These are phyloP conservation scores for Prunus kanzakura DNA, from an alignment of 306 rosid species.

Conservation along the genomic window DNA sequence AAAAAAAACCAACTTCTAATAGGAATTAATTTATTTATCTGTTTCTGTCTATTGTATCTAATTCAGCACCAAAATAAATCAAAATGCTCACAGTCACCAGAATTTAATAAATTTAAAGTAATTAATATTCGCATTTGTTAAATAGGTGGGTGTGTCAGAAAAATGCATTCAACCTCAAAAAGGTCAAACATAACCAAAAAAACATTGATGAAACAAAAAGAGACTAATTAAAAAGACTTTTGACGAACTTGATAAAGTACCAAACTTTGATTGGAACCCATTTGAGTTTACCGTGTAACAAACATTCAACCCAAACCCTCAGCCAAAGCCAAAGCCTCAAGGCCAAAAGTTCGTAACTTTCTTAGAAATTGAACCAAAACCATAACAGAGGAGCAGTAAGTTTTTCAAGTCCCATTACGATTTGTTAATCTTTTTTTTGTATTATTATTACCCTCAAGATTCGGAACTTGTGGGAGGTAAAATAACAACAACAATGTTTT, in stretches of 20 bases:
- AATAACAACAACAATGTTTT: not conserved
- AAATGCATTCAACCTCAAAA: slow-evolving; percentile 19
- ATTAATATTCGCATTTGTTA: slow-evolving; percentile 23
- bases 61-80: slow-evolving; percentile 15
- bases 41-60: slow-evolving; percentile 8
- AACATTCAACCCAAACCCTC: not conserved
- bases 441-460: slow-evolving; percentile 20
- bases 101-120: slow-evolving; percentile 14
- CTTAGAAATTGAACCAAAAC: not conserved
- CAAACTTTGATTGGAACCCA: slow-evolving; percentile 27
- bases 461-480: slow-evolving; percentile 12
- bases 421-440: not conserved
- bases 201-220: slow-evolving; percentile 9
- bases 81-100: slow-evolving; percentile 29
- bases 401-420: slow-evolving; percentile 8
- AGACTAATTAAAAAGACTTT: not conserved
- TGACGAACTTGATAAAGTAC: slow-evolving; percentile 28
- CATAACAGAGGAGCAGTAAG: slow-evolving; percentile 5
- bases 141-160: slow-evolving; percentile 40
- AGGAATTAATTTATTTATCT: slow-evolving; percentile 26
- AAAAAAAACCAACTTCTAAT: slow-evolving; percentile 19
- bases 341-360: not conserved
- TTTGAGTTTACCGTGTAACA: not conserved
- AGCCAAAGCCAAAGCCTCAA: not conserved
- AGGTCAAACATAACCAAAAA: slow-evolving; percentile 31